Evolutionary conservation across 768 basidiomycete species (phyloP).

Genomic region (Grammothele lineata): DNA sequence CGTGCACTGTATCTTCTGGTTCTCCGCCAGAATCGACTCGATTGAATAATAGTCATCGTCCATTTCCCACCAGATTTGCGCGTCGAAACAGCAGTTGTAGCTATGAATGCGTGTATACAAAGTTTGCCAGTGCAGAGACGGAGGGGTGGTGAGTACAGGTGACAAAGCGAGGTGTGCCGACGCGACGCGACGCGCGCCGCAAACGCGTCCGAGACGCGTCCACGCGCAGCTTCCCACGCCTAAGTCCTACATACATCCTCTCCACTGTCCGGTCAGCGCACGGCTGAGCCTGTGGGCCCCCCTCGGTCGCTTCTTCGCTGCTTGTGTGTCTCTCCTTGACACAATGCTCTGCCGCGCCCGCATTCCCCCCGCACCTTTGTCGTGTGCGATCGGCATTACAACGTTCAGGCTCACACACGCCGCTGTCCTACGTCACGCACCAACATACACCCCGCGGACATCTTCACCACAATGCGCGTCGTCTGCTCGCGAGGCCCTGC

Average conservation of each 20-base stretch:
- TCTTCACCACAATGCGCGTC: not conserved
- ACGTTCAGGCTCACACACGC: conserved; percentile 9
- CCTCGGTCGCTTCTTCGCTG: not conserved
- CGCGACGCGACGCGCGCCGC: no score
- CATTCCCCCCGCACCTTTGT: not conserved
- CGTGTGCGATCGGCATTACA: conserved; percentile 3
- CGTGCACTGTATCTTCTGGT: conserved; percentile 92
- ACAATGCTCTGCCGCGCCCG: conserved; percentile 5
- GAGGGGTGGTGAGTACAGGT: no score
- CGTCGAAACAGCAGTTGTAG: no score
- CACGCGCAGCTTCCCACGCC: conserved; percentile 13
- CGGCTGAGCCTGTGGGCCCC: no score
- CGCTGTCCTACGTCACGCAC: conserved; percentile 10
- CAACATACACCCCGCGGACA: not conserved
- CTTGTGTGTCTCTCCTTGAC: not conserved
- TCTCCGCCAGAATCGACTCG: conserved; percentile 87
- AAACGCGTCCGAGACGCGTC: conserved; percentile 12
- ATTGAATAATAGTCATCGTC: conserved; percentile 91
- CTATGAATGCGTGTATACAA: no score
- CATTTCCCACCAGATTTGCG: conserved; percentile 38
- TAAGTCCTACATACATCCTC: not conserved
- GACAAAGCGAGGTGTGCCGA: conserved; percentile 9
- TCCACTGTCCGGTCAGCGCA: not conserved
- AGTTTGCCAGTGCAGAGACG: no score
- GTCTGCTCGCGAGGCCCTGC: conserved; percentile 3